Evolutionary conservation across 768 basidiomycete species (phyloP).

Genomic region (Pleurotus tuoliensis): DNA sequence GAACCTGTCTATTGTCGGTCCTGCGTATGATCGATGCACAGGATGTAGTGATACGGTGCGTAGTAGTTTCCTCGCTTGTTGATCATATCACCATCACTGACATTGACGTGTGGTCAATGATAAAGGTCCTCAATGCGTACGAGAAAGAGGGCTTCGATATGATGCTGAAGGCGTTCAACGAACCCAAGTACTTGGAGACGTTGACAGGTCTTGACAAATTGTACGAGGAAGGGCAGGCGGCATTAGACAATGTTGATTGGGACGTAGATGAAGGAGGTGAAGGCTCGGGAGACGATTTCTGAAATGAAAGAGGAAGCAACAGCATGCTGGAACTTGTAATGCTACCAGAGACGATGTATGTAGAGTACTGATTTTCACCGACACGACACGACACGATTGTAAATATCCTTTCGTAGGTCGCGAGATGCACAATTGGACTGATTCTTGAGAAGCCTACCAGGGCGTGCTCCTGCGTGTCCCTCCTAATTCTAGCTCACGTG

Average conservation of each 20-base stretch:
- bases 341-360: no score
- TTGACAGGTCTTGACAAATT: constrained; percentile 79
- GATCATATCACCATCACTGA: not conserved
- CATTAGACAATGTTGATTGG: constrained; percentile 73
- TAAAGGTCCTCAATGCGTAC: constrained; percentile 78
- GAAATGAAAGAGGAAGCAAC: not conserved
- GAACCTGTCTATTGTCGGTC: constrained; percentile 79
- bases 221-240: constrained; percentile 69
- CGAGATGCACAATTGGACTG: no score
- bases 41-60: constrained; percentile 82
- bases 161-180: constrained; percentile 80
- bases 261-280: constrained; percentile 57
- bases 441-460: no score
- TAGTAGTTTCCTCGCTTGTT: constrained; percentile 5
- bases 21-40: constrained; percentile 84
- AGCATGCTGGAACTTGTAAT: no score
- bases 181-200: constrained; percentile 66
- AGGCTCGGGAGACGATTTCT: constrained; percentile 24
- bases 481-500: no score
- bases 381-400: no score
- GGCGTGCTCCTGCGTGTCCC: no score
- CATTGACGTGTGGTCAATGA: not conserved
- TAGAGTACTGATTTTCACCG: no score
- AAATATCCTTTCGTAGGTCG: no score
- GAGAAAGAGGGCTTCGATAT: constrained; percentile 75